phyloP scores from a whole-genome alignment of 257 asterid species.

The Prunella vulgaris region DNA sequence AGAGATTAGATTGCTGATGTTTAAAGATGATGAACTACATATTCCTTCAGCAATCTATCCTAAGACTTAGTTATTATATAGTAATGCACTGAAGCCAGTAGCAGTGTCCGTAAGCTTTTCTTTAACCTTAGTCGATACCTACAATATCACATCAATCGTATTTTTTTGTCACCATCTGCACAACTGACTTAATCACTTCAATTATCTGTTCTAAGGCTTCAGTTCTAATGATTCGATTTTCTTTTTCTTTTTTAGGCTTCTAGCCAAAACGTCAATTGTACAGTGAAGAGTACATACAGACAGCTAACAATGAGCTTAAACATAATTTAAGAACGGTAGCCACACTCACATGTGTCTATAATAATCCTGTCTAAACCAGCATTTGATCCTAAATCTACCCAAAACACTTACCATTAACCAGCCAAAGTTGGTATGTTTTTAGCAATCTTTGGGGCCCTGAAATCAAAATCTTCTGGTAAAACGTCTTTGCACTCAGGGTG shows the following conservation, averaged over 20 bases:
- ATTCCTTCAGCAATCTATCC: not conserved
- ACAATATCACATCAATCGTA: not conserved
- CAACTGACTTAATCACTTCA: not conserved
- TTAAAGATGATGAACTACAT: not conserved
- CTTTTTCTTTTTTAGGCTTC: not conserved
- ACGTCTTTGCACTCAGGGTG: conserved; percentile 26
- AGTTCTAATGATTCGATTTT: not conserved
- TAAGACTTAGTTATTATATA: not conserved
- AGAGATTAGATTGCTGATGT: not conserved
- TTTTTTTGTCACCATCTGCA: not conserved
- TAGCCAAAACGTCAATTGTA: not conserved
- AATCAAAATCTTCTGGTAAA: conserved; percentile 34
- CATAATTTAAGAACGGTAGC: not conserved
- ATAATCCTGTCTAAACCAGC: not conserved
- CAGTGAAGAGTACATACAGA: not conserved
- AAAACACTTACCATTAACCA: not conserved
- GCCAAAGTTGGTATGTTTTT: conserved; percentile 24
- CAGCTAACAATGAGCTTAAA: not conserved
- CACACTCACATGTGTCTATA: not conserved
- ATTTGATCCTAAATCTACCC: not conserved
- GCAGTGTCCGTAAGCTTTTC: not conserved
- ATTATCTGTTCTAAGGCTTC: not conserved
- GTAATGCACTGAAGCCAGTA: not conserved
- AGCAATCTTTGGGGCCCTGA: conserved; percentile 41
- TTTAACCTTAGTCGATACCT: not conserved